Evolutionary conservation across 2,329 filamentous ascomycete genomes (phyloP).

Genomic region (Pseudocercospora musae): DNA sequence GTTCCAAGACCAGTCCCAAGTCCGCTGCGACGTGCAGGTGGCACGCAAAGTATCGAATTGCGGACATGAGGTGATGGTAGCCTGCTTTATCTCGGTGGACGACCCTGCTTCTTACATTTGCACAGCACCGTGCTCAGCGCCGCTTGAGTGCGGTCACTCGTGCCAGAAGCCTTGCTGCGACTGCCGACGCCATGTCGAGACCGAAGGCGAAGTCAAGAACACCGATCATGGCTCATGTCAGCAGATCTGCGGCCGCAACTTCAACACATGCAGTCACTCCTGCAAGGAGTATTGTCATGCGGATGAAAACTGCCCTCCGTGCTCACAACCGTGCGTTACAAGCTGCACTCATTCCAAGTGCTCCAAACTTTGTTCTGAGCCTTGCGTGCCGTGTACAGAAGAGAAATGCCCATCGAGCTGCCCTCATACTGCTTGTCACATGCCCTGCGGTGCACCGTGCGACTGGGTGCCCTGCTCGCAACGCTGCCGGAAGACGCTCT

Average conservation of each 20-base stretch:
- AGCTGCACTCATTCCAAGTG: conserved; percentile 58
- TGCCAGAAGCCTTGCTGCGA: conserved; percentile 51
- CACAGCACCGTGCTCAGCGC: conserved; percentile 43
- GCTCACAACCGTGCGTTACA: conserved; percentile 52
- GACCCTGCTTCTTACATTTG: conserved; percentile 49
- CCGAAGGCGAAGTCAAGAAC: conserved; percentile 28
- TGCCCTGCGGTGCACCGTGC: conserved; percentile 66
- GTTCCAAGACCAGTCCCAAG: conserved; percentile 42
- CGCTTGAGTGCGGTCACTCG: conserved; percentile 56
- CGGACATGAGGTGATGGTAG: conserved; percentile 50
- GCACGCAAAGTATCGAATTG: conserved; percentile 53
- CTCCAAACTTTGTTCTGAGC: conserved; percentile 54
- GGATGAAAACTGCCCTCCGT: conserved; percentile 47
- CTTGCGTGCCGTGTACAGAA: conserved; percentile 61
- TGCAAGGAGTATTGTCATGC: conserved; percentile 56
- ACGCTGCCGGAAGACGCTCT: conserved; percentile 53
- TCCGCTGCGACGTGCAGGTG: conserved; percentile 52
- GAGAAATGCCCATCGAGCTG: conserved; percentile 54
- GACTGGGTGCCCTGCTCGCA: conserved; percentile 62
- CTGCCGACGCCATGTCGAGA: conserved; percentile 45
- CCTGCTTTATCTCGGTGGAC: conserved; percentile 51
- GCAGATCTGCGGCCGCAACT: conserved; percentile 50
- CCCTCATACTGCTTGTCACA: conserved; percentile 48
- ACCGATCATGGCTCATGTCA: conserved; percentile 50
- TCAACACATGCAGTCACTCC: conserved; percentile 55